Conservation (phyloP, 2,329 filamentous ascomycete species). For the Fusarium musae region DNA sequence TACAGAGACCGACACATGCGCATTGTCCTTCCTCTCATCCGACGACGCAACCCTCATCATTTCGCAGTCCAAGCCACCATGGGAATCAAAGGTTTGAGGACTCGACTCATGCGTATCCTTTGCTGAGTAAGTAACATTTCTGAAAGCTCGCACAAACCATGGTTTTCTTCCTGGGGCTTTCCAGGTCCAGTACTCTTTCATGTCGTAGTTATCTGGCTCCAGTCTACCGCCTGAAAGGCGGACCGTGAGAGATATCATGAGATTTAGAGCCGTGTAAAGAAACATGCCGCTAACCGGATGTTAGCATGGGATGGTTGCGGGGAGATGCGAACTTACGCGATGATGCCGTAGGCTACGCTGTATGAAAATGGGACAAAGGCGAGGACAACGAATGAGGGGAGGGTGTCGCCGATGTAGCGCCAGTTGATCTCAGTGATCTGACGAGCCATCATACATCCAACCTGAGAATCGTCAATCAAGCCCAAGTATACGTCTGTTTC, state of each 20-base stretch:
- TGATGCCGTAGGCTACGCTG: slow-evolving; percentile 83
- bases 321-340: slow-evolving; percentile 56
- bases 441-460: slow-evolving; percentile 82
- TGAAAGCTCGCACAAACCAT: slow-evolving; percentile 24
- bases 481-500: accelerated
- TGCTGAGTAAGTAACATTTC: background rate
- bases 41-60: slow-evolving; percentile 19
- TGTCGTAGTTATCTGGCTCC: slow-evolving; percentile 33
- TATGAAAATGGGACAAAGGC: slow-evolving; percentile 86
- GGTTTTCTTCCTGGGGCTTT: slow-evolving; percentile 25
- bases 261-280: slow-evolving; percentile 25
- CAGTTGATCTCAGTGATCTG: slow-evolving; percentile 84
- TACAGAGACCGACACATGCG: background rate
- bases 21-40: slow-evolving; percentile 6
- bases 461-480: slow-evolving; percentile 43
- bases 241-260: slow-evolving; percentile 16
- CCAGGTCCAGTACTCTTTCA: slow-evolving; percentile 42
- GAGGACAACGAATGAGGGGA: slow-evolving; percentile 83
- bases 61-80: slow-evolving; percentile 17
- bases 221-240: slow-evolving; percentile 20
- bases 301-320: background rate
- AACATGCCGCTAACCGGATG: slow-evolving; percentile 20
- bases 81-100: background rate
- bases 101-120: background rate
- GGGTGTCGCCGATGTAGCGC: slow-evolving; percentile 80